Percentiles rank a stretch among this genome's conserved stretches.
Evolutionary conservation across 208 protist species (phyloP).

Genomic region (Angomonas ambiguus): DNA sequence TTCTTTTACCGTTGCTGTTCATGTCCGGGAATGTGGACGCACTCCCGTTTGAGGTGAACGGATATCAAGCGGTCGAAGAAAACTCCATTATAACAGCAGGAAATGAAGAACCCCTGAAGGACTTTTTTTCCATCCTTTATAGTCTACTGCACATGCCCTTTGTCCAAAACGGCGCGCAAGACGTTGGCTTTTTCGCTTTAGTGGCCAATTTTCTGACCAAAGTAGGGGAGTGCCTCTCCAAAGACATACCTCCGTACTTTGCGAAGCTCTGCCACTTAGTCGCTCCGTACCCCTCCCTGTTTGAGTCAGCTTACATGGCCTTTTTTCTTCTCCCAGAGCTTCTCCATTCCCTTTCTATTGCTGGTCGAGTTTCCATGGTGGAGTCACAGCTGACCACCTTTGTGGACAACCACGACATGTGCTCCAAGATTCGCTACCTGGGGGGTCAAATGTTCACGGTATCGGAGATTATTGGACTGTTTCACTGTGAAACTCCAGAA

Average conservation of each 20-base stretch:
- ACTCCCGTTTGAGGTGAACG: slow-evolving; percentile 46
- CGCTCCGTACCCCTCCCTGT: slow-evolving; percentile 27
- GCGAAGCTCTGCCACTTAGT: slow-evolving; percentile 48
- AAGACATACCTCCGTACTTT: slow-evolving; percentile 37
- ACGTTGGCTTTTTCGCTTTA: slow-evolving; percentile 65
- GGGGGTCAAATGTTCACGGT: slow-evolving; percentile 61
- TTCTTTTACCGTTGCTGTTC: slow-evolving; percentile 64
- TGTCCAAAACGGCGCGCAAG: slow-evolving; percentile 55
- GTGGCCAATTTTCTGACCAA: slow-evolving; percentile 53
- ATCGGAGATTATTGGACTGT: slow-evolving; percentile 27
- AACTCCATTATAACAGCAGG: neutral
- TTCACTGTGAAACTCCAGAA: neutral
- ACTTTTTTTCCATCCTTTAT: slow-evolving; percentile 57
- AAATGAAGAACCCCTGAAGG: slow-evolving; percentile 19
- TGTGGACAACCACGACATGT: slow-evolving; percentile 17
- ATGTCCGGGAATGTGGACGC: slow-evolving; percentile 51
- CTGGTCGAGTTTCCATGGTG: slow-evolving; percentile 51
- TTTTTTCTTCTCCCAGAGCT: slow-evolving; percentile 78
- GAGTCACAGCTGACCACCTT: slow-evolving; percentile 41
- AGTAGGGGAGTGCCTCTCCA: slow-evolving; percentile 30
- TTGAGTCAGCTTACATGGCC: slow-evolving; percentile 59
- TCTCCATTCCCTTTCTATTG: slow-evolving; percentile 42
- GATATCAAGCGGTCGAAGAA: slow-evolving; percentile 9
- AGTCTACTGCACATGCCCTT: slow-evolving; percentile 44
- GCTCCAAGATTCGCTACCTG: slow-evolving; percentile 37